Evolutionary conservation across 2,329 filamentous ascomycete genomes (phyloP).

Genomic region (Apiospora malaysiana): DNA sequence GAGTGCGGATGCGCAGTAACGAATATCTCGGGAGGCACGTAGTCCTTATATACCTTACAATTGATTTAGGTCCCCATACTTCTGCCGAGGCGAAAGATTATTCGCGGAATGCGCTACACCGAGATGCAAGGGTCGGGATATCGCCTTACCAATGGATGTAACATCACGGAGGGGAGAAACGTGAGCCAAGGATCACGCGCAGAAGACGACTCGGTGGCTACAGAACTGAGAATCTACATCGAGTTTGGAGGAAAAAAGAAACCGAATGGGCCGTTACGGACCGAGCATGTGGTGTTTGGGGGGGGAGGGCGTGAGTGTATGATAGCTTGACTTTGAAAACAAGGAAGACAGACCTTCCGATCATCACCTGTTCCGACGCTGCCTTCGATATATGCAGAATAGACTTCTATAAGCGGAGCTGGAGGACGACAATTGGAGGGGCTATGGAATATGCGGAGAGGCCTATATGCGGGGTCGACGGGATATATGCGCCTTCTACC

Average conservation of each 20-base stretch:
- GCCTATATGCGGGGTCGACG: background rate
- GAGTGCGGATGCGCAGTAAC: background rate
- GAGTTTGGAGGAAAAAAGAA: background rate
- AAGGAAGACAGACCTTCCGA: background rate
- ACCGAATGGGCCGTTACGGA: background rate
- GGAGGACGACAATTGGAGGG: conserved; percentile 7
- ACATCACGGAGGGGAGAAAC: conserved; percentile 1
- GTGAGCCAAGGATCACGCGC: conserved; percentile 4
- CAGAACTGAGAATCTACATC: background rate
- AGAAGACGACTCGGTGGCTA: background rate
- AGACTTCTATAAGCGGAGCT: conserved; percentile 11
- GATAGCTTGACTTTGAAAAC: background rate
- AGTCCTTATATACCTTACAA: background rate
- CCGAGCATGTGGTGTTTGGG: background rate
- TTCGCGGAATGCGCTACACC: conserved; percentile 14
- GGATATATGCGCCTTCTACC: background rate
- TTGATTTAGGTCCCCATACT: background rate
- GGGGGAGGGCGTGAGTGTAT: background rate
- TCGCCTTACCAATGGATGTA: background rate
- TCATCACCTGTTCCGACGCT: conserved; percentile 4
- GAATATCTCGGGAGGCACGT: background rate
- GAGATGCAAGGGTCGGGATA: background rate
- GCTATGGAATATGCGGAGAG: conserved; percentile 8
- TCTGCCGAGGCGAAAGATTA: conserved; percentile 11
- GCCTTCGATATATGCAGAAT: conserved; percentile 2